Evolutionary conservation across 139 green algal species (phyloP).

Genomic region (Haematococcus lacustris): DNA sequence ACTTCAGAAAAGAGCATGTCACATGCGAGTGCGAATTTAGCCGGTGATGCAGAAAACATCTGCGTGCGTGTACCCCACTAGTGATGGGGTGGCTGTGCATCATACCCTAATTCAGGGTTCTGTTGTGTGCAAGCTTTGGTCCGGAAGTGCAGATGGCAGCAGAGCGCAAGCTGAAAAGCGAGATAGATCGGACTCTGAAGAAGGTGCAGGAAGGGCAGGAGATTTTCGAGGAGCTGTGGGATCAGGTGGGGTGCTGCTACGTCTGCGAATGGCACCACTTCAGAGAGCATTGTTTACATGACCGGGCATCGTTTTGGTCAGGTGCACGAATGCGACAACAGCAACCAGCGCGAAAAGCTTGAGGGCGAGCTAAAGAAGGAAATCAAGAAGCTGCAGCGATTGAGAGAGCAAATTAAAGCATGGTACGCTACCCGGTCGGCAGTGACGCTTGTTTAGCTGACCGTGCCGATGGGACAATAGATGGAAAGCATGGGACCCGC

Average conservation of each 20-base stretch:
- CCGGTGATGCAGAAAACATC: too few relatives aligned
- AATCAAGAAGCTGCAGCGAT: constrained; percentile 99
- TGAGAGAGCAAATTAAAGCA: constrained; percentile 95
- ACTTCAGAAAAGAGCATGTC: too few relatives aligned
- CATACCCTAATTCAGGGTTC: too few relatives aligned
- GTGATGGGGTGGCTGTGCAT: too few relatives aligned
- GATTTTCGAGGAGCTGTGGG: constrained; percentile 94
- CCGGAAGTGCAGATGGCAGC: too few relatives aligned
- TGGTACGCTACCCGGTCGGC: constrained; percentile 69
- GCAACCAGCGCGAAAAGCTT: constrained; percentile 91
- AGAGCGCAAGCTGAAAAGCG: constrained; percentile 80
- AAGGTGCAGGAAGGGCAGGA: constrained; percentile 93
- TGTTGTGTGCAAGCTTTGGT: too few relatives aligned
- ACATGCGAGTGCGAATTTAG: too few relatives aligned
- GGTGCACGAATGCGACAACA: constrained; percentile 87
- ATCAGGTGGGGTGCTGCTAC: constrained; percentile 62
- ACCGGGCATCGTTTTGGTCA: constrained; percentile 22
- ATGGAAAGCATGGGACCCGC: not conserved
- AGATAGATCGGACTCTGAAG: constrained; percentile 93
- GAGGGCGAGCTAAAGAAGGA: constrained; percentile 98
- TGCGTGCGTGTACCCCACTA: too few relatives aligned
- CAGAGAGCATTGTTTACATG: not conserved
- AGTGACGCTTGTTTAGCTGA: not conserved
- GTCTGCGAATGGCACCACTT: not conserved
- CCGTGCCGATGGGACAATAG: not conserved